Conservation (phyloP, 2,329 filamentous ascomycete genomes). For the Geoglossum cookeanum region DNA sequence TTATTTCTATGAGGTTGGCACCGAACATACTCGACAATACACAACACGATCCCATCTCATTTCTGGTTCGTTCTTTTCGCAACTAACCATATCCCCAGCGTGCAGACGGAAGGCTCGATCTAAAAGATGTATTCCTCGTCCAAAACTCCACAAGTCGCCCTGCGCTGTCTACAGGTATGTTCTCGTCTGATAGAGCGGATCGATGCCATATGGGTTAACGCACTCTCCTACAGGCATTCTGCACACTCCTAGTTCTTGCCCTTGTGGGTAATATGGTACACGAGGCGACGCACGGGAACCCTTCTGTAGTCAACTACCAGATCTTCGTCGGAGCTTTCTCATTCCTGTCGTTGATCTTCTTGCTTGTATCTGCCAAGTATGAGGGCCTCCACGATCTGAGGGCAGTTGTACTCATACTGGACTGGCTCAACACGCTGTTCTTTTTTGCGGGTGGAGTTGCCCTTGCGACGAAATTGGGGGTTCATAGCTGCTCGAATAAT, state of each 20-base stretch:
- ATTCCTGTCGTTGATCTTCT: conserved; percentile 28
- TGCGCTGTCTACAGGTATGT: background rate
- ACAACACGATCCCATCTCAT: too few relatives aligned
- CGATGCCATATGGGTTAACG: too few relatives aligned
- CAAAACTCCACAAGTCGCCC: background rate
- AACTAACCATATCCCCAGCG: too few relatives aligned
- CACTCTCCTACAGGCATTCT: conserved; percentile 31
- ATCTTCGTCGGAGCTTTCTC: conserved; percentile 30
- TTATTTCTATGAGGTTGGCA: too few relatives aligned
- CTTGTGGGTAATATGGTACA: conserved; percentile 44
- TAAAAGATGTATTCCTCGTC: too few relatives aligned
- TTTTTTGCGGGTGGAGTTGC: conserved; percentile 53
- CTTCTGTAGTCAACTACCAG: conserved; percentile 35
- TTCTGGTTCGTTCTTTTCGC: too few relatives aligned
- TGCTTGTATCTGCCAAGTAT: conserved; percentile 24
- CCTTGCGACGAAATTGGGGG: conserved; percentile 47
- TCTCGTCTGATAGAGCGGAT: too few relatives aligned
- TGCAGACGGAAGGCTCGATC: too few relatives aligned
- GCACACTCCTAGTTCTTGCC: conserved; percentile 38
- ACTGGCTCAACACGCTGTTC: conserved; percentile 29
- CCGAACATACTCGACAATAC: too few relatives aligned
- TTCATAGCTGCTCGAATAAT: conserved; percentile 44
- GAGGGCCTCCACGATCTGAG: conserved; percentile 20
- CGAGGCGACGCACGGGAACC: conserved; percentile 31
- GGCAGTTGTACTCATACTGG: conserved; percentile 24